Base-by-base conservation (phyloP, 2,329 filamentous ascomycete species). In the Penicillium sp. region DNA sequence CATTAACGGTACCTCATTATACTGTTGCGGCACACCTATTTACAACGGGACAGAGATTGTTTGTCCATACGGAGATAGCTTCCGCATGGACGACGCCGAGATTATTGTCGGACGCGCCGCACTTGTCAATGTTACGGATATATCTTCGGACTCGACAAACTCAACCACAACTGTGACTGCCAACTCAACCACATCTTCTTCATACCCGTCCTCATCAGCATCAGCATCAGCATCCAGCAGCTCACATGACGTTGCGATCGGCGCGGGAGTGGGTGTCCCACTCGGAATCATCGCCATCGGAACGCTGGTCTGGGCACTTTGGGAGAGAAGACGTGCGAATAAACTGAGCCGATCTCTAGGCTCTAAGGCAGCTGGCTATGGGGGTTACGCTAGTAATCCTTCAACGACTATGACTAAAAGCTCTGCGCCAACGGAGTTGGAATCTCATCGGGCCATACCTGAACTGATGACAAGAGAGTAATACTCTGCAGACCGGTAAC, bases 221-320 rank as follows among this genome's bases (percentile, higher is more conserved):
- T 45, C 52, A 5, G 29, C 41, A 26, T 43, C 49, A 22, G 29
- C 20, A 5, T 26, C 57, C 0, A 29, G 51, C 2, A 47, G 44
- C n/a, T 59, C 57, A 18, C 60, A 65, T 18, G 56, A 64, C 20
- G 55, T 61, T 1, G 62, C 65, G 1, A 59, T 71, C 14, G 69
- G 69, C 8, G 69, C 57, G 2, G 69, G 68, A 2, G 57, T 73
- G 7, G 70, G 69, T 25, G 56, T 71, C 15, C 67, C 70, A 6
- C 56, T 71, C 0, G 69, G 67, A 1, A 25, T 70, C 15, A 63
- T 71, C 42, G 69, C 67, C 4, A 29, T 71, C 9, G 60, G 48
- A n/a, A 60, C 67, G n/a, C 43, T 71, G 4, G 55, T 37, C 2
- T 71, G 69, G 68, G 67, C 64, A 5, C 26, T 69, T 6, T 67